Evolutionary conservation across 2,329 filamentous ascomycete species (phyloP).

Genomic region (Pseudopyricularia cyperi): DNA sequence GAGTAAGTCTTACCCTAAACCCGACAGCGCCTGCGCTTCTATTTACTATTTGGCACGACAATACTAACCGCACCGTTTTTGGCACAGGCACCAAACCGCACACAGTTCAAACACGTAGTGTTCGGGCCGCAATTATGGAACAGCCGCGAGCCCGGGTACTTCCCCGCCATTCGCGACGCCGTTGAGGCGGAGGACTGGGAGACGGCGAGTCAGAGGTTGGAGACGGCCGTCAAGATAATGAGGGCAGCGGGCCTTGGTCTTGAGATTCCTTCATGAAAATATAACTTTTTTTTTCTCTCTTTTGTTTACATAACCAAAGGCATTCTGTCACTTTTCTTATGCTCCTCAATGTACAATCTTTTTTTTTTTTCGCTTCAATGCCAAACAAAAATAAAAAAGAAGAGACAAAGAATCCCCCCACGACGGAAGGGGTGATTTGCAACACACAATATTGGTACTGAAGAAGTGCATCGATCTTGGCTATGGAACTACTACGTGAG

Average conservation of each 20-base stretch:
- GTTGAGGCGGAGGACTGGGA: constrained; percentile 60
- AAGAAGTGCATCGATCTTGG: too few relatives aligned
- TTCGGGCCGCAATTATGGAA: constrained; percentile 76
- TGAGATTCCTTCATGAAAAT: not conserved
- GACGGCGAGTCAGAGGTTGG: constrained; percentile 51
- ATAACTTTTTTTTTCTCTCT: not conserved
- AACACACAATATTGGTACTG: too few relatives aligned
- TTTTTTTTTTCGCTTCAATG: too few relatives aligned
- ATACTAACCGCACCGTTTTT: constrained; percentile 3
- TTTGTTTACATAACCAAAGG: not conserved
- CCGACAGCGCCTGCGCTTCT: not conserved
- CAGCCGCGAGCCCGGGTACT: constrained; percentile 52
- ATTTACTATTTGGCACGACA: not conserved
- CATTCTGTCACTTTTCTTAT: not conserved
- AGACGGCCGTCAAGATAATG: constrained; percentile 59
- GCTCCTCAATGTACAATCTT: too few relatives aligned
- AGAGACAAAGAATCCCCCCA: too few relatives aligned
- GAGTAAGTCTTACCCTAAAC: constrained; percentile 45
- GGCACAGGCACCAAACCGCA: constrained; percentile 64
- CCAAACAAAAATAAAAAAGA: too few relatives aligned
- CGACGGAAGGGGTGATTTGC: too few relatives aligned
- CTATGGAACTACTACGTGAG: too few relatives aligned
- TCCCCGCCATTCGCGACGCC: constrained; percentile 76
- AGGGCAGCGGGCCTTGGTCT: constrained; percentile 34
- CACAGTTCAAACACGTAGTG: constrained; percentile 87